Evolutionary conservation across 495 filamentous ascomycete species (phyloP), one percentile per base, ranked within the genome.

Genomic region (Aspergillus sparsus): DNA sequence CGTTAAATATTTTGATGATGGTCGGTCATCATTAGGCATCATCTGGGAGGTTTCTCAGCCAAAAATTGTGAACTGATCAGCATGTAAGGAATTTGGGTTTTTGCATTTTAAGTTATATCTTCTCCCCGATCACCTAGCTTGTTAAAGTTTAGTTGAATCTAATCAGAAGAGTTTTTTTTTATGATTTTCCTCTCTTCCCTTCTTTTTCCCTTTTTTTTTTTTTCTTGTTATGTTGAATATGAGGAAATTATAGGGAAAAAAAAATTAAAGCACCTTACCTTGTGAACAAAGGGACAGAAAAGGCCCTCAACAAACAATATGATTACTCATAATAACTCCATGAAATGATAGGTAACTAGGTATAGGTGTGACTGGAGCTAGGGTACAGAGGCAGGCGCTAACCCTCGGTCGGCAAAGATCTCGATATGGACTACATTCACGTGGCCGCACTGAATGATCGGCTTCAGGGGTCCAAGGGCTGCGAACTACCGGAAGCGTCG

Each of bases 381-480:
- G 39, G 32, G 21, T 4, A 31, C 39, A 55, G 37, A 2, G 33
- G 16, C 35, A 54, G 50, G 41, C 34, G 34, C 45, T 39, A 57
- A 27, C 41, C 49, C 56, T 60, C 56, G 53, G 53, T 41, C 49
- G 49, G 57, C 57, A 62, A 53, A 39, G 65, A 64, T 67, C 65
- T 67, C 56, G 62, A 67, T 66, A 49, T 57, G 50, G 58, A 35
- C 60, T 58, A 53, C 55, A 45, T 67, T 67, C 65, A 67, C 65
- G 65, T 67, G 65, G 59, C 65, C 31, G 53, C 59, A 56, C 57
- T 62, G 55, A 61, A 47, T 37, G 65, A 67, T 67, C 65, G 56
- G 57, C 65, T 60, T 61, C 62, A 67, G 65, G 65, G 65, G 65
- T 67, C 56, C 55, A 62, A 62, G 65, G 65, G 52, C 62, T 63